phyloP scores from a whole-genome alignment of 2,329 filamentous ascomycete genomes.

The Madurella fahalii region DNA sequence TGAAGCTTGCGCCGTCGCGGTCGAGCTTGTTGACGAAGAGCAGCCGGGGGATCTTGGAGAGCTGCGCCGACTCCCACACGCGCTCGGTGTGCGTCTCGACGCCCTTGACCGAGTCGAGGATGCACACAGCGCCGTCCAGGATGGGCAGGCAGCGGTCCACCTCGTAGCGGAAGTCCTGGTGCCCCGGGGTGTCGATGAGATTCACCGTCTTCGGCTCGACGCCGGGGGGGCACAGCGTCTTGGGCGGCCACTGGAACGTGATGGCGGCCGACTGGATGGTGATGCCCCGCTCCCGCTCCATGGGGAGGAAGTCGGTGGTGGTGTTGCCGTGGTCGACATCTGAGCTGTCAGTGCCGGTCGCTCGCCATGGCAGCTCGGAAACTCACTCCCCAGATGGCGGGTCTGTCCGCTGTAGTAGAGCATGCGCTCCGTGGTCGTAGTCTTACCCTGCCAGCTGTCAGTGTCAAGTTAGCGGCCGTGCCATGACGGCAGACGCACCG shows the following conservation, averaged over 20 bases:
- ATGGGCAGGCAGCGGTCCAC: slow-evolving; percentile 74
- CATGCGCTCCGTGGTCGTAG: slow-evolving; percentile 98
- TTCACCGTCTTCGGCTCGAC: slow-evolving; percentile 67
- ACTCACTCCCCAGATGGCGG: slow-evolving; percentile 69
- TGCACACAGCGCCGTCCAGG: slow-evolving; percentile 34
- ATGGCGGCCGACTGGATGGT: slow-evolving; percentile 98
- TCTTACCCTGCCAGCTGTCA: slow-evolving; percentile 65
- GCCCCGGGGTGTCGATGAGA: slow-evolving; percentile 91
- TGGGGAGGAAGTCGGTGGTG: slow-evolving; percentile 92
- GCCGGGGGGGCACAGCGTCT: slow-evolving; percentile 37
- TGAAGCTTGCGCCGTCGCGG: slow-evolving; percentile 77
- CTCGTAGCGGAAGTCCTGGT: slow-evolving; percentile 97
- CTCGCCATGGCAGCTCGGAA: not conserved
- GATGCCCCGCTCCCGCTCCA: slow-evolving; percentile 87
- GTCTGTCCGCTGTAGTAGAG: slow-evolving; percentile 93
- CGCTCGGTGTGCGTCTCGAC: slow-evolving; percentile 97
- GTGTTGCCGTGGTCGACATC: slow-evolving; percentile 97
- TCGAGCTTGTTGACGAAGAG: slow-evolving; percentile 84
- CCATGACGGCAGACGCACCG: slow-evolving; percentile 43
- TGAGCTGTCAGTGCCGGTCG: slow-evolving; percentile 25
- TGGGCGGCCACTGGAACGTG: slow-evolving; percentile 81
- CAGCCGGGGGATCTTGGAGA: slow-evolving; percentile 78
- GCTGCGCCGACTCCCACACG: slow-evolving; percentile 87
- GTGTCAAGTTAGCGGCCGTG: not conserved
- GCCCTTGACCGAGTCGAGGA: slow-evolving; percentile 37